Base-by-base conservation (phyloP, 208 protist species). In the Acanthamoeba royreba region DNA sequence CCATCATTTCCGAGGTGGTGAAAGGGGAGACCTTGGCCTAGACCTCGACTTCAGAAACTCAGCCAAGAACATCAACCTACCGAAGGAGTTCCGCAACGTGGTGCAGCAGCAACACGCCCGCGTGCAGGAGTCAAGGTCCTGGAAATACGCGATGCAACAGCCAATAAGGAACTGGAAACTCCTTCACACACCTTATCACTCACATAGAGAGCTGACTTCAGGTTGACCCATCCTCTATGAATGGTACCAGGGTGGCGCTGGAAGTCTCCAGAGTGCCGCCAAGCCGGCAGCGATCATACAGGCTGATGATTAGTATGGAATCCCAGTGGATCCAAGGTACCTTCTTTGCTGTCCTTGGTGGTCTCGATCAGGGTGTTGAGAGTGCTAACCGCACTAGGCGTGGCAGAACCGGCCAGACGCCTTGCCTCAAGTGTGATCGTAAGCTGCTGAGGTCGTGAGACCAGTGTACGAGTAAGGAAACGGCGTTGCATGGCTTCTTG, bases 331-430 rank as follows among this genome's bases (percentile, higher is more conserved):
- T n/a, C n/a, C n/a, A n/a, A n/a, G 15, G 69, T 47, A 83, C 72
- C 74, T 45, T 85, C 74, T 42, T 85, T 85, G 74, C 74, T 85
- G 43, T 85, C 74, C 43, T 85, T 85, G 43, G 74, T 35, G 38
- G 74, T 85, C 43, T 85, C 74, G 15, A 85, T 85, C 28, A 85
- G 74, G 8, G 74, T 85, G 74, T 85, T 85, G 28, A 85, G 74
- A 5, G 74, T 53, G 74, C n/a, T 22, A 3, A 53, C 43, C 15
- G 74, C 43, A 17, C 31, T 42, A 28, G 43, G 31, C 11, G 72
- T 81, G 19, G n/a, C n/a, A n/a, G n/a, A n/a, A n/a, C 25, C 38
- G 74, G 11, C 38, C 43, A 85, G 19, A 5, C 1, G 7, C 8
- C 74, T 19, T 22, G 43, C 74, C 13, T 40, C 35, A 17, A 77